Conservation (phyloP, 345 rosid species). For the Syzygium aromaticum region DNA sequence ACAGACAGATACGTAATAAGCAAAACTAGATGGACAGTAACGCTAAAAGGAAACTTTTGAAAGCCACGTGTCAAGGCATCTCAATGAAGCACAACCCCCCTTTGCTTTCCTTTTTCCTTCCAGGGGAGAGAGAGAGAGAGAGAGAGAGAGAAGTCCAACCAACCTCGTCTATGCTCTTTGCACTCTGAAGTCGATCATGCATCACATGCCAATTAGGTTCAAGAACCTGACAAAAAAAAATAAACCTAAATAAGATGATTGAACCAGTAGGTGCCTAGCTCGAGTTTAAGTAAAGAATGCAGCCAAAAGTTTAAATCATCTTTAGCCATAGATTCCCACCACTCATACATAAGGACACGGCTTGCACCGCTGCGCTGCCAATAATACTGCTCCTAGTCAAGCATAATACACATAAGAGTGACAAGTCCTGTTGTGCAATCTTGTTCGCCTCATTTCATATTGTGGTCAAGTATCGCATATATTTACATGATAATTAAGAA, state of each 20-base stretch:
- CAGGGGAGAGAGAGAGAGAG: neutral
- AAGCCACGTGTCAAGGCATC: neutral
- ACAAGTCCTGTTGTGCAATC: neutral
- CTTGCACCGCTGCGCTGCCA: neutral
- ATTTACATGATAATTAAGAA: neutral
- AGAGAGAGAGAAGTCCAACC: neutral
- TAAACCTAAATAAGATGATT: neutral
- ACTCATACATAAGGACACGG: neutral
- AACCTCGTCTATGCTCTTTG: slow-evolving; percentile 91
- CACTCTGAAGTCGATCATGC: slow-evolving; percentile 64
- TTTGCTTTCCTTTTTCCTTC: neutral
- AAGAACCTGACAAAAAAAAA: slow-evolving; percentile 54
- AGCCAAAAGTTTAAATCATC: neutral
- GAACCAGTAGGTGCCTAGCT: neutral
- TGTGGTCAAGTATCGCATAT: neutral
- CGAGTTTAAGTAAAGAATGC: neutral
- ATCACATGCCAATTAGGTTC: slow-evolving; percentile 98
- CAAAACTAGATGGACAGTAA: neutral
- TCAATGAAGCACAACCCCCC: neutral
- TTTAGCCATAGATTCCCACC: neutral
- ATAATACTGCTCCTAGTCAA: neutral
- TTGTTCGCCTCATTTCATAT: neutral
- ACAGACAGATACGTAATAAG: neutral
- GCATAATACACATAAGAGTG: neutral
- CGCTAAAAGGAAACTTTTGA: neutral